Evolutionary conservation across 768 basidiomycete genomes (phyloP), one percentile per base, ranked within the genome.

Genomic region (Mrakia gelida): DNA sequence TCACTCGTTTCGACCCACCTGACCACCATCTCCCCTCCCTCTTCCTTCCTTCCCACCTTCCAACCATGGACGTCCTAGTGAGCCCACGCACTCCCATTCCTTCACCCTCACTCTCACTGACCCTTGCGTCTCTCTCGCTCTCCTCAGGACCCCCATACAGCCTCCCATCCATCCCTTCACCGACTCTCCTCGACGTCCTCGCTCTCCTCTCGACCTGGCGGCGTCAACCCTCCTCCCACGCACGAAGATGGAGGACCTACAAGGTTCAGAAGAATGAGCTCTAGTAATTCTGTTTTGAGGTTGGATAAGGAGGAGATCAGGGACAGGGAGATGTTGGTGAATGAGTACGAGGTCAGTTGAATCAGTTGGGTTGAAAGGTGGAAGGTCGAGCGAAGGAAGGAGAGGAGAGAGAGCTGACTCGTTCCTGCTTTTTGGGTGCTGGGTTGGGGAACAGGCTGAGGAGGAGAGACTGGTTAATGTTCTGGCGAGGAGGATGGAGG

Each of bases 401-500:
- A 26, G 65, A 38, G 8, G 65, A 10, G 18, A 26, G 65, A 67
- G 45, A 34, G 38, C 32, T 21, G 30, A 30, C 11, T 6, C 6
- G 18, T 30, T 30, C 38, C 4, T 30, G 30, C 3, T 34, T 3
- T 38, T 67, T 65, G 6, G 28, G 34, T 30, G 1, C 7, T 56
- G n/a, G n/a, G 54, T 56, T 56, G 3, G 8, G 10, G 3, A 2
- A n/a, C 59, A 67, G 75, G 68, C 68, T 26, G 75, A 76, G 38
- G 75, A 76, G 52, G 75, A 76, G 63, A 45, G 76, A 26, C 49
- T 77, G 15, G 71, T 73, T 18, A 72, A 72, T 45, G 71, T 63
- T 38, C 71, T 77, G 21, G 76, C 59, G 23, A 59, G 71, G 28
- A 43, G 49, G 43, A 72, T 77, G 71, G 71, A 72, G 71, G 71